phyloP scores from a whole-genome alignment of 495 filamentous ascomycete genomes.

The Polyplosphaeria fusca region DNA sequence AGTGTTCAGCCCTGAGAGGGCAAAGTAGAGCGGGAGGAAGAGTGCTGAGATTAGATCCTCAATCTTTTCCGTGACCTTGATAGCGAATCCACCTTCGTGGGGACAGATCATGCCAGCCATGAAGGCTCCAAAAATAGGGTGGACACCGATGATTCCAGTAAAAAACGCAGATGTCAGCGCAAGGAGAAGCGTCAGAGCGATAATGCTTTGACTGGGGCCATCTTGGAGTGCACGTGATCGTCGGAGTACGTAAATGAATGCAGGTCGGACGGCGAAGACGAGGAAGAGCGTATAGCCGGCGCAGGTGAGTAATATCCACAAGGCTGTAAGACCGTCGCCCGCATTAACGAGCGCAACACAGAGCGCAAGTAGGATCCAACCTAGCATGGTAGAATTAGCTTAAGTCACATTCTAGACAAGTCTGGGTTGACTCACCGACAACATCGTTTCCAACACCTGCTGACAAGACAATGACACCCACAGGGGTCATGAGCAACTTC shows the following conservation, averaged over 20 bases:
- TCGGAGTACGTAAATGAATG: conserved; percentile 71
- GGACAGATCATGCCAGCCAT: conserved; percentile 88
- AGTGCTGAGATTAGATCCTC: conserved; percentile 86
- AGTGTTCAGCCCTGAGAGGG: conserved; percentile 84
- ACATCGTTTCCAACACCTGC: conserved; percentile 97
- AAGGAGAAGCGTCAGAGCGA: conserved; percentile 77
- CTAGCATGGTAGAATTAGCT: conserved; percentile 28
- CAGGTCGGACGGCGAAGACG: conserved; percentile 68
- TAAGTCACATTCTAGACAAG: not conserved
- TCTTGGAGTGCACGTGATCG: conserved; percentile 78
- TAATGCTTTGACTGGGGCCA: conserved; percentile 83
- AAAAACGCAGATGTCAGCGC: conserved; percentile 87
- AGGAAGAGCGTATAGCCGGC: conserved; percentile 77
- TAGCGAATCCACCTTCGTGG: conserved; percentile 90
- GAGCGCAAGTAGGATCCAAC: conserved; percentile 87
- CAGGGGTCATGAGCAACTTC: conserved; percentile 77
- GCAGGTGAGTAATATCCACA: conserved; percentile 79
- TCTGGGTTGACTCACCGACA: conserved; percentile 50
- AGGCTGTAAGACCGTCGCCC: conserved; percentile 73
- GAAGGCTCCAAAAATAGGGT: conserved; percentile 89
- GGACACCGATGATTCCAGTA: conserved; percentile 87
- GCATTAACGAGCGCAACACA: conserved; percentile 95
- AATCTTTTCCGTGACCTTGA: conserved; percentile 92
- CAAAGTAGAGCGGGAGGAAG: conserved; percentile 95
- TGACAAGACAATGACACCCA: conserved; percentile 87